These are phyloP conservation scores for Vitis vinifera DNA, from an alignment of 164 flowering plant species.

Conservation along the genomic window ASM3070453v1 NC_081812.1:11079501-11080000, in stretches of 20 bases:
- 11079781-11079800: conserved; percentile 16
- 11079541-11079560: conserved; percentile 17
- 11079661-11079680: conserved; percentile 3
- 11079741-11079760: conserved; percentile 27
- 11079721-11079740: conserved; percentile 25
- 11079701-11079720: conserved; percentile 26
- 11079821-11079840: background rate
- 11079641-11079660: conserved; percentile 13
- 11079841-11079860: background rate
- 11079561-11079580: conserved; percentile 22
- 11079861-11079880: no score
- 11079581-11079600: conserved; percentile 29
- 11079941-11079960: no score
- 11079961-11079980: no score
- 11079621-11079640: conserved; percentile 18
- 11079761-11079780: conserved; percentile 15
- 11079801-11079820: conserved; percentile 5
- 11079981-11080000: no score
- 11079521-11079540: conserved; percentile 17
- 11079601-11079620: conserved; percentile 28
- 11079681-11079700: conserved; percentile 23
- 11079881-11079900: no score
- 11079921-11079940: no score
- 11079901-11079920: no score
- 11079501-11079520: conserved; percentile 28